Evolutionary conservation across 768 basidiomycete genomes (phyloP), one percentile per base, ranked within the genome.

Genomic region (Albatrellus ellisii): DNA sequence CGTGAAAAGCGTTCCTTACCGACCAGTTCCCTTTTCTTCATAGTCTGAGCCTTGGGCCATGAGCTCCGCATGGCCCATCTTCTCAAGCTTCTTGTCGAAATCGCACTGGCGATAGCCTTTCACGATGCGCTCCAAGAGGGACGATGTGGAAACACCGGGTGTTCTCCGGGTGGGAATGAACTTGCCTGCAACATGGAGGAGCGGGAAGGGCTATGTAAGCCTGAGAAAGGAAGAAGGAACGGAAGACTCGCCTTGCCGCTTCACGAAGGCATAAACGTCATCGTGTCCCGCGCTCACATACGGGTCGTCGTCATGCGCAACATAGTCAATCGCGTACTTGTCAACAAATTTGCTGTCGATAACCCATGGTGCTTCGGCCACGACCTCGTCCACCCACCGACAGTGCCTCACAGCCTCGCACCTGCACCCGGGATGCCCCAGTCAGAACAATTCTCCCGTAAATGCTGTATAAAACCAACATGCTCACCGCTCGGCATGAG

Each of bases 81-180:
- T 89, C 44, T 73, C 74, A 31, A 97, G 62, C 62, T 98, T 99
- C 40, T 69, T 71, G 58, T 98, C 94, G 57, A 94, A 91, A 46
- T 81, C 75, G 14, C 86, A 70, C 34, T 75, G 75, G 20, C 89
- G 72, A 60, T 98, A 97, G 12, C 83, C 79, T 12, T 73, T 69
- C 14, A 98, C 86, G 54, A 98, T 91, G 20, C 95, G 80, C 56
- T 89, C 88, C 27, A 99, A 72, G 15, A 98, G 70, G 27, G 86
- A 82, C 0, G 91, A 94, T 0, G 95, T 99, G 8, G 91, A 95
- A 7, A 97, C 75, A 7, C 90, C 89, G 0, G 89, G 89, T 4
- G 95, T 98, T 40, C 94, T 81, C 11, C 90, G 75, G 2, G 94
- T 99, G 0, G 95, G 94, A 32, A 98, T 68, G 60, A 99, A 98